Percentiles rank a stretch among this genome's conserved stretches.
Evolutionary conservation across 345 rosid genomes (phyloP).

Genomic region (Populus pruinosa): DNA sequence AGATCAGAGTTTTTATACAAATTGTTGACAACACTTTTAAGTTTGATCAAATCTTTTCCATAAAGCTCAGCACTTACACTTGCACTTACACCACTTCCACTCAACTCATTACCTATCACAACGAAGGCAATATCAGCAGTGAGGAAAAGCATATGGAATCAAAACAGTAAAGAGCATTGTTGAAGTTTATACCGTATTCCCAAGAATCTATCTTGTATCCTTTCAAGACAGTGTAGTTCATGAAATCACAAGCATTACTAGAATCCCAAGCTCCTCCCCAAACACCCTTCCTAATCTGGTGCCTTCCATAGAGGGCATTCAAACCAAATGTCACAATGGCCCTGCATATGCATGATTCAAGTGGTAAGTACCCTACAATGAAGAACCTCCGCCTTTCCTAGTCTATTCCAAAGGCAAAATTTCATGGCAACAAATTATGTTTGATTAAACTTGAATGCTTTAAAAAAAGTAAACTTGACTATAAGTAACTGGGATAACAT

Average conservation of each 20-base stretch:
- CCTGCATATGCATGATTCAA: conserved; percentile 41
- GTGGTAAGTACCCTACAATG: neutral
- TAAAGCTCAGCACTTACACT: conserved; percentile 70
- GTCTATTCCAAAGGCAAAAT: neutral
- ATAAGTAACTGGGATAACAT: neutral
- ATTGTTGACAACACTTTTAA: conserved; percentile 50
- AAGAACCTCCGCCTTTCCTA: neutral
- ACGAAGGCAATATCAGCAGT: conserved; percentile 10
- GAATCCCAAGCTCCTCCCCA: conserved; percentile 96
- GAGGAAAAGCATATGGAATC: conserved; percentile 9
- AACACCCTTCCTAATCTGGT: conserved; percentile 37
- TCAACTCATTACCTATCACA: conserved; percentile 75
- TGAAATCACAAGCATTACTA: conserved; percentile 63
- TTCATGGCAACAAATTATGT: conserved; percentile 1
- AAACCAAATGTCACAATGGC: conserved; percentile 76
- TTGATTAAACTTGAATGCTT: neutral
- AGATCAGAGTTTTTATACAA: conserved; percentile 47
- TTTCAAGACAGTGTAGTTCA: conserved; percentile 71
- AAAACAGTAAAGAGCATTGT: conserved; percentile 8
- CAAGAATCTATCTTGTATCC: conserved; percentile 83
- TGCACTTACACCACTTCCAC: conserved; percentile 83
- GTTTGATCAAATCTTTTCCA: conserved; percentile 67
- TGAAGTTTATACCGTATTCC: conserved; percentile 74
- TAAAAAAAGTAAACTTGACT: too few species aligned
- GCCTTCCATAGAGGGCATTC: conserved; percentile 89